These are phyloP conservation scores for Pachysandra terminalis DNA, from an alignment of 164 flowering plant species.

Conservation along the genomic window DNA sequence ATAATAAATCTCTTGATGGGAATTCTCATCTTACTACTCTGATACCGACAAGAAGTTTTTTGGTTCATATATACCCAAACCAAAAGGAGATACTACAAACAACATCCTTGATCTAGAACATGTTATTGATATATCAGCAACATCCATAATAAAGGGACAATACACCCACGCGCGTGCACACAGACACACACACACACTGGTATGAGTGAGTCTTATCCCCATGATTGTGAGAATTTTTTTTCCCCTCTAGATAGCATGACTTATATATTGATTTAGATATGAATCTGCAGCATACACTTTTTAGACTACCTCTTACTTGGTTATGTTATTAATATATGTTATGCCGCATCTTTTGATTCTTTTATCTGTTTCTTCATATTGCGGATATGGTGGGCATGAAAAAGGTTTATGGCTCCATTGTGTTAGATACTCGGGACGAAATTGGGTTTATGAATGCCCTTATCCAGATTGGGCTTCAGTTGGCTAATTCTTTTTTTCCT, in stretches of 20 bases:
- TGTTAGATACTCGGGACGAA: constrained; percentile 73
- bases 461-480: constrained; percentile 80
- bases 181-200: no score
- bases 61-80: background rate
- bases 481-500: constrained; percentile 15
- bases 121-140: background rate
- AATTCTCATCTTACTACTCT: no score
- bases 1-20: background rate
- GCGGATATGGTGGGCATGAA: constrained; percentile 73
- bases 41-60: background rate
- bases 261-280: no score
- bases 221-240: no score
- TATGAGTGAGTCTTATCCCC: no score
- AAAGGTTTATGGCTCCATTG: constrained; percentile 93
- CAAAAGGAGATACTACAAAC: background rate
- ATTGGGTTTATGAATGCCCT: constrained; percentile 90
- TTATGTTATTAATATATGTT: background rate
- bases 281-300: background rate
- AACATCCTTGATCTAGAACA: background rate
- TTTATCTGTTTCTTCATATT: background rate
- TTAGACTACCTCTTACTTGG: background rate
- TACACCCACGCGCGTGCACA: no score
- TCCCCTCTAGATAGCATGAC: no score
- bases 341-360: background rate
- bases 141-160: no score